A percentile compares a stretch with the other conserved stretches of the same genome.
Evolutionary conservation across 1,139 yeast genomes (phyloP).

Genomic region (Groenewaldozyma auringiensis): DNA sequence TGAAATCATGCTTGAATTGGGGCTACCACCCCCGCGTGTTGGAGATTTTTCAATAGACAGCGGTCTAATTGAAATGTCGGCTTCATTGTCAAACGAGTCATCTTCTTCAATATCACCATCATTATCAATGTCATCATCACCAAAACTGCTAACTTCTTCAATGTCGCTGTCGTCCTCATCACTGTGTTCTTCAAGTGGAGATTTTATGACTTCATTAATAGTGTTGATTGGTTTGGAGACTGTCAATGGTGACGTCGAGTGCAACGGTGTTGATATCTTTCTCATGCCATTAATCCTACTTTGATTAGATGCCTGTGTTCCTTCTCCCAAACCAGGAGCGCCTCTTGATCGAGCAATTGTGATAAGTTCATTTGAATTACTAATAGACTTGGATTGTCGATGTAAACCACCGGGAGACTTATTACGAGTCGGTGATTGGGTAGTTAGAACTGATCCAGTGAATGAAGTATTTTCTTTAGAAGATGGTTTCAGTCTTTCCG

Average conservation of each 20-base stretch:
- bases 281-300: not conserved
- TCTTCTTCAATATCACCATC: not conserved
- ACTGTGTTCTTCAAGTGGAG: not conserved
- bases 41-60: not conserved
- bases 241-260: not conserved
- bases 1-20: not conserved
- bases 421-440: not conserved
- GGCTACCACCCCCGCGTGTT: not conserved
- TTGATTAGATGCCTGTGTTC: slow-evolving; percentile 3
- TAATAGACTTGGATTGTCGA: not conserved
- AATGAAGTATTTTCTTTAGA: not conserved
- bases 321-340: slow-evolving; percentile 2
- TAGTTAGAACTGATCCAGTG: not conserved
- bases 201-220: too few species aligned
- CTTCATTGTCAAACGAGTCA: not conserved
- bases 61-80: not conserved
- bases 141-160: not conserved
- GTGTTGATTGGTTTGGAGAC: not conserved
- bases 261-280: not conserved
- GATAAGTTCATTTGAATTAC: slow-evolving; percentile 3
- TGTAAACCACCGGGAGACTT: too few species aligned
- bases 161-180: not conserved
- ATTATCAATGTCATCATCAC: too few species aligned
- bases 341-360: slow-evolving; percentile 1
- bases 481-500: not conserved